Evolutionary conservation across 2,329 filamentous ascomycete genomes (phyloP).

Genomic region (Monilinia laxa): DNA sequence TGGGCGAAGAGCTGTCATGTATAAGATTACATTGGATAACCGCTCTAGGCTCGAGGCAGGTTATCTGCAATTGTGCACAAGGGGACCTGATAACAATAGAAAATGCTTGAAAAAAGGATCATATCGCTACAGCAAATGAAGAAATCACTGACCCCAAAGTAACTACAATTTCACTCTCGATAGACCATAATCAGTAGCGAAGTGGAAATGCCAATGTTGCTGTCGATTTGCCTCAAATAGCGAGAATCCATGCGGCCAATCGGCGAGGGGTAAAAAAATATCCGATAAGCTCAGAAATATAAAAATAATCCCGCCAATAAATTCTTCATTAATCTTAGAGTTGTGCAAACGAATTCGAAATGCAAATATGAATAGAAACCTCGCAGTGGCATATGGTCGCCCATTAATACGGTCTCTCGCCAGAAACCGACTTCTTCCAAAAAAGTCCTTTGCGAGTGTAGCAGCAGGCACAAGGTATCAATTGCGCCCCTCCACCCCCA

Average conservation of each 20-base stretch:
- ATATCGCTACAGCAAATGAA: background rate
- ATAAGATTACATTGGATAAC: too few relatives aligned
- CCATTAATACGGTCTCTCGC: slow-evolving; percentile 8
- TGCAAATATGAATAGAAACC: slow-evolving; percentile 35
- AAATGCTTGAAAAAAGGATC: too few relatives aligned
- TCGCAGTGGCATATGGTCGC: slow-evolving; percentile 24
- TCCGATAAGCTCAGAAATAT: slow-evolving; percentile 10
- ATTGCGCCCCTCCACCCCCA: background rate
- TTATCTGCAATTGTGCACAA: too few relatives aligned
- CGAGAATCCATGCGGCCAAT: background rate
- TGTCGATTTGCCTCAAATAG: background rate
- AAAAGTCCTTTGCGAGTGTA: slow-evolving; percentile 21
- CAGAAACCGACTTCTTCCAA: slow-evolving; percentile 17
- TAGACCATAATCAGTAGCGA: background rate
- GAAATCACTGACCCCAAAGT: background rate
- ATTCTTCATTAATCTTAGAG: background rate
- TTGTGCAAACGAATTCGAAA: slow-evolving; percentile 23
- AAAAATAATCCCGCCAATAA: slow-evolving; percentile 7
- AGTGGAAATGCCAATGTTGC: background rate
- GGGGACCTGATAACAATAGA: too few relatives aligned
- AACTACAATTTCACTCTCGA: background rate
- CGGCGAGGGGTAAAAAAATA: slow-evolving; percentile 4
- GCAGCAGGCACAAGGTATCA: slow-evolving; percentile 20
- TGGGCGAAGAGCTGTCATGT: background rate
- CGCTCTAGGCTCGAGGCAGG: too few relatives aligned